phyloP scores from a whole-genome alignment of 805 yeast species.

The Yarrowia sp. region DNA sequence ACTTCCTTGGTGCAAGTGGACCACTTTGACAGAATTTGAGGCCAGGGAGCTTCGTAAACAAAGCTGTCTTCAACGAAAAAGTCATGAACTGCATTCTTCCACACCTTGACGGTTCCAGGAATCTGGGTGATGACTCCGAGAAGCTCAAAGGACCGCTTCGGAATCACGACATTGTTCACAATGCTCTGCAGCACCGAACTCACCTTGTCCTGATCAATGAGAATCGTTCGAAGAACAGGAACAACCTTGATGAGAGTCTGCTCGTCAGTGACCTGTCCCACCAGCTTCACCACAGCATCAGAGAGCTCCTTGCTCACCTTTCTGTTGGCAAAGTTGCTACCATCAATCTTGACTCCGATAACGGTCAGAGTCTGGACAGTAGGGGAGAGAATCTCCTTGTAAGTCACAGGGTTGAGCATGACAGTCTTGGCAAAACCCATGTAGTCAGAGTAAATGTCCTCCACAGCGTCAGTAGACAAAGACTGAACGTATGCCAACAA shows the following conservation, averaged over 20 bases:
- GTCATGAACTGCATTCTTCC: conserved; percentile 68
- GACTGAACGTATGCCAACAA: conserved; percentile 60
- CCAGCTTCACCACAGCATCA: conserved; percentile 45
- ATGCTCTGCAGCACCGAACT: conserved; percentile 51
- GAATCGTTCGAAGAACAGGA: conserved; percentile 44
- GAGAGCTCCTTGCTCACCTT: conserved; percentile 57
- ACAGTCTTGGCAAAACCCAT: conserved; percentile 61
- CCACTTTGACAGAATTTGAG: conserved; percentile 60
- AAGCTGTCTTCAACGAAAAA: conserved; percentile 59
- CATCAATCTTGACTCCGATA: conserved; percentile 56
- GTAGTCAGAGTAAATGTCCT: conserved; percentile 69
- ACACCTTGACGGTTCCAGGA: conserved; percentile 47
- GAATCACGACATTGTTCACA: conserved; percentile 43
- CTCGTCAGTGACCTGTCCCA: conserved; percentile 34
- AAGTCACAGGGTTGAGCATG: conserved; percentile 47
- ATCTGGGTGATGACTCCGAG: conserved; percentile 41
- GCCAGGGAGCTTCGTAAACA: conserved; percentile 54
- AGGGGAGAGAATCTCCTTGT: conserved; percentile 51
- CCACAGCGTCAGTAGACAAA: conserved; percentile 71
- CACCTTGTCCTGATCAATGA: conserved; percentile 63
- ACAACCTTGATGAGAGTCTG: conserved; percentile 44
- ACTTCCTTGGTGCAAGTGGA: conserved; percentile 58
- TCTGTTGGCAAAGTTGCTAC: conserved; percentile 58
- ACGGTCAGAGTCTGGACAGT: conserved; percentile 52
- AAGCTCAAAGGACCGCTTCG: conserved; percentile 43